Evolutionary conservation across 2,329 filamentous ascomycete genomes (phyloP).

Genomic region (Penicillium hesseltinei): DNA sequence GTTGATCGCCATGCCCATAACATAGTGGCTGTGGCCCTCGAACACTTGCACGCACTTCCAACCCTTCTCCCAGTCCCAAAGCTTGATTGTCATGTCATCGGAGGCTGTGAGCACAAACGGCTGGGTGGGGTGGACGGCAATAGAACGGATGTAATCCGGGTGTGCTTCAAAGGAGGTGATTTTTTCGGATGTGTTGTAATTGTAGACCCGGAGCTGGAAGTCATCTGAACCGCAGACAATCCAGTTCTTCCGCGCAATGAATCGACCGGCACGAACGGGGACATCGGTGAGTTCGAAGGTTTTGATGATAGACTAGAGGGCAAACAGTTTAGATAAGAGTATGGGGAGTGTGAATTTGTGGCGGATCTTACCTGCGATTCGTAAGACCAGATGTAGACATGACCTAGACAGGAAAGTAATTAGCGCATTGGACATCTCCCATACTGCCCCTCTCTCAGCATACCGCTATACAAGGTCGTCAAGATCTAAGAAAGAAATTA

Average conservation of each 20-base stretch:
- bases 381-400: slow-evolving; percentile 99
- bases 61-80: slow-evolving; percentile 98
- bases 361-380: slow-evolving; percentile 67
- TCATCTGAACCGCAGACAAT: slow-evolving; percentile 94
- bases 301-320: slow-evolving; percentile 79
- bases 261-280: slow-evolving; percentile 91
- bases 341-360: background rate
- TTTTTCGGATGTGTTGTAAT: slow-evolving; percentile 99
- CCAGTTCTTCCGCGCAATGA: slow-evolving; percentile 98
- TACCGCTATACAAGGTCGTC: slow-evolving; percentile 94
- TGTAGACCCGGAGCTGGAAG: slow-evolving; percentile 87
- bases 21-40: slow-evolving; percentile 93
- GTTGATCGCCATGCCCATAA: slow-evolving; percentile 96
- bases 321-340: slow-evolving; percentile 20
- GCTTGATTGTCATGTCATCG: slow-evolving; percentile 97
- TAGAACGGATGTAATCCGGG: slow-evolving; percentile 96
- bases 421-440: slow-evolving; percentile 22
- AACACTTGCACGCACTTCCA: slow-evolving; percentile 99
- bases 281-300: slow-evolving; percentile 99
- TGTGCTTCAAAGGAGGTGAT: slow-evolving; percentile 96
- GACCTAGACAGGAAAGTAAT: slow-evolving; percentile 56
- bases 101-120: slow-evolving; percentile 94
- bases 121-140: slow-evolving; percentile 91
- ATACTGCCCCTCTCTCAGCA: slow-evolving; percentile 28
- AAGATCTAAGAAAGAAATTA: slow-evolving; percentile 58